Base-by-base conservation (phyloP, 2,329 filamentous ascomycete species). In the Aspergillus persii region DNA sequence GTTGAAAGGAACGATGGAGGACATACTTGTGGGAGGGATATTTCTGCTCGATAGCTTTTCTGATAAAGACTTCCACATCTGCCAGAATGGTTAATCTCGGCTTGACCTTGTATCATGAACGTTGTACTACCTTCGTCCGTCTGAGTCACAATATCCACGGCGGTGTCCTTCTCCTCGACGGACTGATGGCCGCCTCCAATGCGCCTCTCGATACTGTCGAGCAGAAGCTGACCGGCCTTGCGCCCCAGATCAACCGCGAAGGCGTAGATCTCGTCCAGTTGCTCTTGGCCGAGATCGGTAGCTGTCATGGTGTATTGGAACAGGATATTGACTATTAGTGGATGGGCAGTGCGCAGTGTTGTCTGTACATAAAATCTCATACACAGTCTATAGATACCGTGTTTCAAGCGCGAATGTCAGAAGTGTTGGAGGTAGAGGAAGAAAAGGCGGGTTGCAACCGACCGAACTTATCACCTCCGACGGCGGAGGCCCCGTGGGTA, bases 81-180 rank as follows among this genome's bases (percentile, higher is more conserved):
- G 67, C 12, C 8, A 15, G 23, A 11, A n/a, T 1, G 2, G 27
- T 44, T 39, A 48, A 31, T 29, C 31, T 47, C 15, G 31, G 12
- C 15, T 26, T 23, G 18, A 23, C 18, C 18, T 23, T 2, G 18
- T 23, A 23, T 23, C 2, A 23, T 23, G 18, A 23, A 23, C 18
- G 18, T 23, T 23, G 1, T 23, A 23, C 18, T 74, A 89, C 88
- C 87, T 75, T 89, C 83, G 70, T 92, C 89, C 0, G 88, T 89
- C 75, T 91, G 85, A 8, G 89, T 92, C 23, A 92, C 89, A 62
- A 92, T 84, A 71, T 92, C 90, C 9, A 92, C 89, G 1, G 89
- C 83, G 69, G 85, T 91, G 64, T 90, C 86, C 72, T 93, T 93
- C 74, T 92, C 88, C 7, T 80, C 76, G 56, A 83, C 80, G 1